Conservation (phyloP, 805 yeast genomes). For the Sungouiozyma intestinalis region DNA sequence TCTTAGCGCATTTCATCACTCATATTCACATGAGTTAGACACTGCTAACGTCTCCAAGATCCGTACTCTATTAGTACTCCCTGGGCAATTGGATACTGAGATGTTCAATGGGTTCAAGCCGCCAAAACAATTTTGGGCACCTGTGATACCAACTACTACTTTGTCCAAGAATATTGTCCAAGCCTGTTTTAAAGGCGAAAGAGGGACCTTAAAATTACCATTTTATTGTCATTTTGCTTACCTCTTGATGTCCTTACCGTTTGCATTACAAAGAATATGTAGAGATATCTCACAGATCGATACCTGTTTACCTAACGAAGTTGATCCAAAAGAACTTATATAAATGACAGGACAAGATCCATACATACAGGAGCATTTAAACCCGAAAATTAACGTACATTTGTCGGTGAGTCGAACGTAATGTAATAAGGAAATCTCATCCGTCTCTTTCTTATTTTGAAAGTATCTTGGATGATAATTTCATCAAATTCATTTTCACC, state of each 20-base stretch:
- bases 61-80: slow-evolving; percentile 63
- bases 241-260: slow-evolving; percentile 56
- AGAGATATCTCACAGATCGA: slow-evolving; percentile 65
- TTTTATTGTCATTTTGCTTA: slow-evolving; percentile 66
- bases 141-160: slow-evolving; percentile 49
- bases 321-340: neutral
- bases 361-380: too few species aligned
- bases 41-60: slow-evolving; percentile 39
- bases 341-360: neutral
- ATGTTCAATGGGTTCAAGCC: slow-evolving; percentile 71
- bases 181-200: slow-evolving; percentile 48
- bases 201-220: slow-evolving; percentile 66
- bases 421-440: too few species aligned
- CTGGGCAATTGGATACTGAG: slow-evolving; percentile 72
- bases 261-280: slow-evolving; percentile 33
- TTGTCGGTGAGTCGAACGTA: too few species aligned
- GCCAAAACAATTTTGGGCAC: slow-evolving; percentile 69
- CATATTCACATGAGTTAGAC: slow-evolving; percentile 61
- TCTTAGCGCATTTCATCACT: slow-evolving; percentile 71
- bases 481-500: too few species aligned
- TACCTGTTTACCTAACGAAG: slow-evolving; percentile 25
- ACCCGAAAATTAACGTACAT: too few species aligned
- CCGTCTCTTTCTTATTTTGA: too few species aligned
- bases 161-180: slow-evolving; percentile 48
- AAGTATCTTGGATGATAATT: too few species aligned